Evolutionary conservation across 2,329 filamentous ascomycete species (phyloP).

Genomic region (Passalora sequoiae): DNA sequence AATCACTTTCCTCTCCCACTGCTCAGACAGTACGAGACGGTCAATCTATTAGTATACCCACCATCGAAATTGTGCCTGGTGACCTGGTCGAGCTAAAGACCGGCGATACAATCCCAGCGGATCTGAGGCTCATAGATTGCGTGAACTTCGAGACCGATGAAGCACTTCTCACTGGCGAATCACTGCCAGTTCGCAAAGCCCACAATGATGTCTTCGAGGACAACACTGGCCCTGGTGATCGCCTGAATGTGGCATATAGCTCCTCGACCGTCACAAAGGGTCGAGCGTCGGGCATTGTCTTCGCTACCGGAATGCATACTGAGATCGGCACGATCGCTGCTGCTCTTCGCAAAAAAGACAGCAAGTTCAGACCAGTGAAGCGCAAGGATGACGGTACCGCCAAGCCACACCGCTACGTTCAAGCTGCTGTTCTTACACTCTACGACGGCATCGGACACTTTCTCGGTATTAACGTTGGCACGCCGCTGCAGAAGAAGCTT

Average conservation of each 20-base stretch:
- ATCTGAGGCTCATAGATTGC: constrained; percentile 39
- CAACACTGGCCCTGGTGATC: constrained; percentile 60
- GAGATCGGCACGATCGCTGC: constrained; percentile 73
- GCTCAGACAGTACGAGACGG: constrained; percentile 45
- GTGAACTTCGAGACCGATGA: constrained; percentile 72
- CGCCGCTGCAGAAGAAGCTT: constrained; percentile 77
- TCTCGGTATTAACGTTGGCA: constrained; percentile 67
- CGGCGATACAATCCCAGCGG: constrained; percentile 48
- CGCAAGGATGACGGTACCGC: constrained; percentile 34
- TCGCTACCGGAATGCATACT: constrained; percentile 66
- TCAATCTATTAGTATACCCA: constrained; percentile 37
- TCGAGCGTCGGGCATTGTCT: constrained; percentile 63
- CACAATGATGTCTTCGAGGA: constrained; percentile 50
- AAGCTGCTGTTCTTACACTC: constrained; percentile 50
- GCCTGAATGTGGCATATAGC: constrained; percentile 65
- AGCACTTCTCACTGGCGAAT: constrained; percentile 68
- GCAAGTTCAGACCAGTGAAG: constrained; percentile 38
- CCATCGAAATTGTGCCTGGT: constrained; percentile 43
- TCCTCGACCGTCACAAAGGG: constrained; percentile 68
- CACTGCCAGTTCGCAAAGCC: constrained; percentile 62
- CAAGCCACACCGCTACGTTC: constrained; percentile 37
- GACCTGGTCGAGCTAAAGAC: constrained; percentile 46
- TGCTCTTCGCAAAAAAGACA: constrained; percentile 58
- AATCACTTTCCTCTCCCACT: constrained; percentile 44
- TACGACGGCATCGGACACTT: constrained; percentile 58